These are phyloP conservation scores for Mycena maculata DNA, from an alignment of 768 basidiomycete genomes.

Conservation along the genomic window DNA sequence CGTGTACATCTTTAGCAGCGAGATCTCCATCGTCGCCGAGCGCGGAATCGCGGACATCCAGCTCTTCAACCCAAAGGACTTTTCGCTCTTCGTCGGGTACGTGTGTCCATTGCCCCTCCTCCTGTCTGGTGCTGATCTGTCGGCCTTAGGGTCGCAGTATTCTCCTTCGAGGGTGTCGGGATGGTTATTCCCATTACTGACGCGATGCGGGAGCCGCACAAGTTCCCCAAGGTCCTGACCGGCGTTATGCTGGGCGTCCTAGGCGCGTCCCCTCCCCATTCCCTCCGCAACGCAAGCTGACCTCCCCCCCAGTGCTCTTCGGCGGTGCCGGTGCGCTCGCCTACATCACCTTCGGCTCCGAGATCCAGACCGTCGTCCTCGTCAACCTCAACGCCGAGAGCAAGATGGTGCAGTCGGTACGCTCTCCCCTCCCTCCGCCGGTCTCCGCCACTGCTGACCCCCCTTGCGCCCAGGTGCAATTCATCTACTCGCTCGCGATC, in stretches of 20 bases:
- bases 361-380: slow-evolving; percentile 93
- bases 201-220: slow-evolving; percentile 94
- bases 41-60: slow-evolving; percentile 83
- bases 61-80: slow-evolving; percentile 90
- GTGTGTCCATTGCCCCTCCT: slow-evolving; percentile 39
- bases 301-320: slow-evolving; percentile 70
- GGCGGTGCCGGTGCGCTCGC: slow-evolving; percentile 89
- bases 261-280: slow-evolving; percentile 52
- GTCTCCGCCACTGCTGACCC: not conserved
- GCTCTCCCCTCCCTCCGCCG: slow-evolving; percentile 42
- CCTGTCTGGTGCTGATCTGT: slow-evolving; percentile 13
- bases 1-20: slow-evolving; percentile 89
- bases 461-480: slow-evolving; percentile 71
- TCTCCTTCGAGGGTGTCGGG: slow-evolving; percentile 98
- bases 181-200: slow-evolving; percentile 97
- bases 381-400: slow-evolving; percentile 89
- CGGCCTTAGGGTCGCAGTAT: slow-evolving; percentile 85
- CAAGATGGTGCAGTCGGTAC: slow-evolving; percentile 88
- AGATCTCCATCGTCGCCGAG: slow-evolving; percentile 73
- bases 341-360: slow-evolving; percentile 88
- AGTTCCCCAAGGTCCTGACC: slow-evolving; percentile 89
- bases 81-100: slow-evolving; percentile 92
- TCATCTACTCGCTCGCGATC: slow-evolving; percentile 93
- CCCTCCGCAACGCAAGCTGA: slow-evolving; percentile 6
- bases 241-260: slow-evolving; percentile 92